phyloP scores from a whole-genome alignment of 345 rosid genomes.

The Dovyalis caffra region DNA sequence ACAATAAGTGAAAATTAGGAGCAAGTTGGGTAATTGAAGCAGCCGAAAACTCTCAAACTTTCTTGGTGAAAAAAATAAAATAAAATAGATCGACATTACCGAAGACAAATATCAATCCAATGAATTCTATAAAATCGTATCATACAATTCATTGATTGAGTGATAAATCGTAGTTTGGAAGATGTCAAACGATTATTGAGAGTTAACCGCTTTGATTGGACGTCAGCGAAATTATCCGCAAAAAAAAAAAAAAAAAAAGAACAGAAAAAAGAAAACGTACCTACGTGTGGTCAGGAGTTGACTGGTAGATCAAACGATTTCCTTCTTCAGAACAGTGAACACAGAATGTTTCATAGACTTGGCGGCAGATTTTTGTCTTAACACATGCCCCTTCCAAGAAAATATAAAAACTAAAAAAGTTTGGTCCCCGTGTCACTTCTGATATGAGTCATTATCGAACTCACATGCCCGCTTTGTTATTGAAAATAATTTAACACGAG shows the following conservation, averaged over 20 bases:
- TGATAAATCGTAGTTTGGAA: too few species aligned
- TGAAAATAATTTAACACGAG: background rate
- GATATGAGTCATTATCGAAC: background rate
- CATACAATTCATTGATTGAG: too few species aligned
- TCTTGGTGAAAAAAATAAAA: background rate
- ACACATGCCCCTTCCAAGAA: background rate
- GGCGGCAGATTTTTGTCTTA: background rate
- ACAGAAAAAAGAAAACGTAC: too few species aligned
- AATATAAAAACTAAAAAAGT: background rate
- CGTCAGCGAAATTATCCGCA: background rate
- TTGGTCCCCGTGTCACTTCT: background rate
- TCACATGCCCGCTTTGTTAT: background rate
- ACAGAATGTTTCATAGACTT: background rate
- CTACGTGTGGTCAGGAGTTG: too few species aligned
- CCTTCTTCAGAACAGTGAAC: too few species aligned
- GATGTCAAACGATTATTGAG: background rate
- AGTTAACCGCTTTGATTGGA: background rate
- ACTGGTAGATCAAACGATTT: too few species aligned
- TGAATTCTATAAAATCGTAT: too few species aligned
- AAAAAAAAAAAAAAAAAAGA: too few species aligned
- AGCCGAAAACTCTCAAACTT: background rate
- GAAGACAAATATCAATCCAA: too few species aligned
- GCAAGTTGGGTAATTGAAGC: background rate
- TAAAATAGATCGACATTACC: too few species aligned
- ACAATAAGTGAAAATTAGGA: background rate